Evolutionary conservation across 345 rosid genomes (phyloP).

Genomic region (Hevea brasiliensis): DNA sequence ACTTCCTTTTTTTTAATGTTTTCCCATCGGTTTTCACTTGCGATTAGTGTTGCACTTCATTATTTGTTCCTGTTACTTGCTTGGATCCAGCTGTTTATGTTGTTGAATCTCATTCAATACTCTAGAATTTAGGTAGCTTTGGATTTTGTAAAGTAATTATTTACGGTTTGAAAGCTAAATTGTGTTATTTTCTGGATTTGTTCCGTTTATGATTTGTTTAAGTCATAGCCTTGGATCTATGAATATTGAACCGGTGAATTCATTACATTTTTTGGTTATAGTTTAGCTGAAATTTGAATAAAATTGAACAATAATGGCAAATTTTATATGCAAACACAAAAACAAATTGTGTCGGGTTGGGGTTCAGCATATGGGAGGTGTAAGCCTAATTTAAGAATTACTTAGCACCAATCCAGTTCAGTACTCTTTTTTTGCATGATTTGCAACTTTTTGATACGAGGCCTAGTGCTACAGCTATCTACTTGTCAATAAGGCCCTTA

Average conservation of each 20-base stretch:
- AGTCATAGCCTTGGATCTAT: background rate
- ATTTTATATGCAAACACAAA: background rate
- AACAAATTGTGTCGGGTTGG: background rate
- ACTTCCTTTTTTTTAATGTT: background rate
- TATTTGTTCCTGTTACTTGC: background rate
- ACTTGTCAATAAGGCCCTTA: background rate
- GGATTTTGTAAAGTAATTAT: no score
- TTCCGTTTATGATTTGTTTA: background rate
- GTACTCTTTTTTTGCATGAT: background rate
- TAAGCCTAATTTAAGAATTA: background rate
- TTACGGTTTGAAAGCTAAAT: background rate
- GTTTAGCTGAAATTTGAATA: no score
- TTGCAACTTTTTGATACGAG: background rate
- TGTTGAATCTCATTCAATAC: background rate
- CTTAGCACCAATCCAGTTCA: background rate
- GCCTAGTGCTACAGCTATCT: no score
- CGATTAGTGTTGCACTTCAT: background rate
- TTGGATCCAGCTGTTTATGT: background rate
- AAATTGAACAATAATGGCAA: background rate
- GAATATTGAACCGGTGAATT: background rate
- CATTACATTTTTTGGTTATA: no score
- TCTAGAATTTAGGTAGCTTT: background rate
- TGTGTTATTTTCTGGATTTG: background rate
- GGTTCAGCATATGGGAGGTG: background rate
- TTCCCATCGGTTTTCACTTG: background rate